Percentiles rank a stretch among this genome's conserved stretches.
These are phyloP conservation scores for Trichoderma erinaceum DNA, from an alignment of 495 filamentous ascomycete genomes.

Conservation along the genomic window DNA sequence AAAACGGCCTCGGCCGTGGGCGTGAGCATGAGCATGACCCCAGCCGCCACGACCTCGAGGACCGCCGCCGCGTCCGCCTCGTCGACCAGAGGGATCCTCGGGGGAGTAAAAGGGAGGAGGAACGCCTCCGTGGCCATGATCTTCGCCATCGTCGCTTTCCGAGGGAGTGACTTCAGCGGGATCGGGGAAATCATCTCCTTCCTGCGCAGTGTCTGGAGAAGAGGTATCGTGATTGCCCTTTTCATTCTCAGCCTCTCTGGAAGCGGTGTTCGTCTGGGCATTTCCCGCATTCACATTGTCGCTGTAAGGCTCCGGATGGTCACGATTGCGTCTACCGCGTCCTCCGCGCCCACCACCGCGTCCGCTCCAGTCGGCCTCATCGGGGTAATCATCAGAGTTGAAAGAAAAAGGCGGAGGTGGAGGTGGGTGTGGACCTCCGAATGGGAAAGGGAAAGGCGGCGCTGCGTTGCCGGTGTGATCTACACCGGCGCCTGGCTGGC, in stretches of 20 bases:
- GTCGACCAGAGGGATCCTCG: background rate
- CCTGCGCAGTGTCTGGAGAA: conserved; percentile 10
- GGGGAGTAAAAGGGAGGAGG: background rate
- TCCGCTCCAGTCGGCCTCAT: conserved; percentile 22
- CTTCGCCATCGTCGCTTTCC: conserved; percentile 20
- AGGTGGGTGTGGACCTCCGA: background rate
- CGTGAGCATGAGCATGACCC: conserved; percentile 19
- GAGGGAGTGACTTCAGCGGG: conserved; percentile 15
- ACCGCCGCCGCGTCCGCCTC: conserved; percentile 22
- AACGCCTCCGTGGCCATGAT: conserved; percentile 17
- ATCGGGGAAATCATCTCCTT: conserved; percentile 19
- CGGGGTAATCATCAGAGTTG: conserved; percentile 20
- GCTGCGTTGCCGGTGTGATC: conserved; percentile 24
- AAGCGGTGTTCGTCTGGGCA: conserved; percentile 15
- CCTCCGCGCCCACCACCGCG: conserved; percentile 21
- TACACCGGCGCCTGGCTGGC: conserved; percentile 26
- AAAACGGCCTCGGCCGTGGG: conserved; percentile 20
- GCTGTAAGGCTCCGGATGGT: background rate
- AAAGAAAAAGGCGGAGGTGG: conserved; percentile 24
- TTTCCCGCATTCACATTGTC: conserved; percentile 16
- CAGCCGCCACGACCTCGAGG: conserved; percentile 26
- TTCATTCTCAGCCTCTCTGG: conserved; percentile 20
- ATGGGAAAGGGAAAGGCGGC: conserved; percentile 5
- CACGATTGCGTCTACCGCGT: conserved; percentile 20
- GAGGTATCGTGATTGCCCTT: background rate